Conservation (phyloP, 1,139 yeast species). For the Candida pseudoviswanathii region DNA sequence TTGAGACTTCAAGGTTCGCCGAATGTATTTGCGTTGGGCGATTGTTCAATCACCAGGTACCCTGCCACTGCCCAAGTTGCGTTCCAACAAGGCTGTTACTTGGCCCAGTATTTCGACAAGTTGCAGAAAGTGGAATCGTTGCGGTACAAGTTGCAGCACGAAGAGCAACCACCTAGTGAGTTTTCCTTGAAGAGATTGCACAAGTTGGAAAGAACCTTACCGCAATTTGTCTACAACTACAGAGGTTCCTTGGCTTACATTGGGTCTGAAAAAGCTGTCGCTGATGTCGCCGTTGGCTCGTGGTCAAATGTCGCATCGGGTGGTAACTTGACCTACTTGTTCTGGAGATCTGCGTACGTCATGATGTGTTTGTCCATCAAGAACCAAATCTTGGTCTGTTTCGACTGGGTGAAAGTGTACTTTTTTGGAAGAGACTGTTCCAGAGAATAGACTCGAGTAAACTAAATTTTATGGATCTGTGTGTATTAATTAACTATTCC, state of each 20-base stretch:
- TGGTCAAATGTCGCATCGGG: constrained; percentile 80
- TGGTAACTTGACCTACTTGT: constrained; percentile 81
- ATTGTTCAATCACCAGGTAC: constrained; percentile 85
- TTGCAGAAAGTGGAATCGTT: constrained; percentile 68
- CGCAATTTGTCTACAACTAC: constrained; percentile 62
- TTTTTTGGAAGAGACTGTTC: constrained; percentile 86
- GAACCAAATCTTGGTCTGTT: constrained; percentile 78
- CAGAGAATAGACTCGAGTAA: constrained; percentile 38
- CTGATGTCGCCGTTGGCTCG: constrained; percentile 86
- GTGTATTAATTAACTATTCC: neutral
- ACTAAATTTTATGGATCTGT: neutral
- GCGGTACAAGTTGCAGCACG: constrained; percentile 36
- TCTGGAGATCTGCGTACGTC: constrained; percentile 93
- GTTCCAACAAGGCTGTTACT: constrained; percentile 85
- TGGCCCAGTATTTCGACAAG: constrained; percentile 70
- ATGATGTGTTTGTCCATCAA: constrained; percentile 89
- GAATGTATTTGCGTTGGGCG: constrained; percentile 87
- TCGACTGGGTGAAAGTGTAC: constrained; percentile 87
- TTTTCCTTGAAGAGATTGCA: constrained; percentile 39
- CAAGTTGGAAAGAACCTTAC: constrained; percentile 46
- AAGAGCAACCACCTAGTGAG: constrained; percentile 34
- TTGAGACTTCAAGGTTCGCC: constrained; percentile 80
- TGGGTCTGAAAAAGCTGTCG: constrained; percentile 91
- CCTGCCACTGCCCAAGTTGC: constrained; percentile 98
- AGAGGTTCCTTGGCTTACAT: constrained; percentile 78